Percentiles rank a stretch among this genome's conserved stretches.
Conservation (phyloP, 177 flowering plant species). For the Tripterygium wilfordii region DNA sequence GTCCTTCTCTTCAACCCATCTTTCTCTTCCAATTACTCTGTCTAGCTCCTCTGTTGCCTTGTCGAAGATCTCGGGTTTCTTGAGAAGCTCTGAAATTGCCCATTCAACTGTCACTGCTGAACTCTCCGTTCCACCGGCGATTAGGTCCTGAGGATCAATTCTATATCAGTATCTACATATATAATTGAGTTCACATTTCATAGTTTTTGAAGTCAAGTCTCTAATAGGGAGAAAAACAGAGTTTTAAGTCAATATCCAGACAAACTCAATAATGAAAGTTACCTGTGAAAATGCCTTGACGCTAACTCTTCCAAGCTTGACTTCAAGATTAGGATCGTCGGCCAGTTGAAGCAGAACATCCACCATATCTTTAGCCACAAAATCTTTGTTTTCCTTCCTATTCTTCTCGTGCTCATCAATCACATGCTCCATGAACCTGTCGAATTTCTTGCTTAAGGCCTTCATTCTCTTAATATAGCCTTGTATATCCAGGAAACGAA, state of each 20-base stretch:
- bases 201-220: too few relatives aligned
- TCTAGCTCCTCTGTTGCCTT: slow-evolving; percentile 69
- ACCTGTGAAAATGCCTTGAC: slow-evolving; percentile 66
- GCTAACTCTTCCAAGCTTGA: slow-evolving; percentile 50
- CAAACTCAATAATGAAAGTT: too few relatives aligned
- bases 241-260: too few relatives aligned
- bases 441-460: slow-evolving; percentile 52
- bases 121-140: slow-evolving; percentile 75
- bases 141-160: slow-evolving; percentile 41
- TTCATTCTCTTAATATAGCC: slow-evolving; percentile 79
- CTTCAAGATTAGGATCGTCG: slow-evolving; percentile 58
- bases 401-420: slow-evolving; percentile 55
- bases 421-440: slow-evolving; percentile 62
- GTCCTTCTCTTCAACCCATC: slow-evolving; percentile 77
- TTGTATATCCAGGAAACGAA: slow-evolving; percentile 56
- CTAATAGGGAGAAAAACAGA: too few relatives aligned
- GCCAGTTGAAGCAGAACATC: slow-evolving; percentile 68
- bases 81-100: slow-evolving; percentile 63
- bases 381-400: slow-evolving; percentile 24
- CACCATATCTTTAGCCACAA: slow-evolving; percentile 60
- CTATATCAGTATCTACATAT: background rate
- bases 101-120: slow-evolving; percentile 68
- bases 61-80: slow-evolving; percentile 40
- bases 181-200: too few relatives aligned
- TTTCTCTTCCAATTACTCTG: slow-evolving; percentile 52